phyloP scores from a whole-genome alignment of 148 eudicot genomes.

The Camellia lanceoleosa region DNA sequence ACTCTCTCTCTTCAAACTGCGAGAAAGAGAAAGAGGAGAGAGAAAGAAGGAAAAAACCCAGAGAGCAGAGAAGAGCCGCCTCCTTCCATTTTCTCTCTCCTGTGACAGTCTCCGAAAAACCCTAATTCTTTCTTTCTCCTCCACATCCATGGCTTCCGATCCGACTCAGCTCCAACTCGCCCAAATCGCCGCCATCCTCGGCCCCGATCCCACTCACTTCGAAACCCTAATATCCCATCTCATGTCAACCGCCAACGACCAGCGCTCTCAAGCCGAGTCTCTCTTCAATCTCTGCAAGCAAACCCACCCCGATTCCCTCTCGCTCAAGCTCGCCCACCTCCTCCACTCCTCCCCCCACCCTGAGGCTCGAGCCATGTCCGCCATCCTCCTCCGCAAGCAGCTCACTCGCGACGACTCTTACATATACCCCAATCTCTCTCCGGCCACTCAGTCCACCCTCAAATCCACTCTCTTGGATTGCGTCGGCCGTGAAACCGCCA shows the following conservation, averaged over 20 bases:
- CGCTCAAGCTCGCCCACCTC: constrained; percentile 46
- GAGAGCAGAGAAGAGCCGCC: background rate
- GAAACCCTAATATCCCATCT: constrained; percentile 64
- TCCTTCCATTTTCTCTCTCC: background rate
- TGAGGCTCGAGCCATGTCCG: constrained; percentile 54
- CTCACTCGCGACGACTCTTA: constrained; percentile 43
- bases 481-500: constrained; percentile 49
- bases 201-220: constrained; percentile 52
- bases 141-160: constrained; percentile 38
- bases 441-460: constrained; percentile 44
- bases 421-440: constrained; percentile 36
- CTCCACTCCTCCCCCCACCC: constrained; percentile 38
- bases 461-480: constrained; percentile 46
- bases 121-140: background rate
- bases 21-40: background rate
- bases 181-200: constrained; percentile 47
- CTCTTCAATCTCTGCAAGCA: constrained; percentile 61
- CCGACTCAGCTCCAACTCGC: constrained; percentile 47
- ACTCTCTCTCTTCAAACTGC: background rate
- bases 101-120: constrained; percentile 1
- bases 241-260: constrained; percentile 61
- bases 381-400: constrained; percentile 47
- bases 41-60: background rate
- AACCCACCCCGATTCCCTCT: constrained; percentile 46
- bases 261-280: constrained; percentile 54